phyloP scores from a whole-genome alignment of 1,284 basidiomycete species.

The Trichosporon coremiiforme region DNA sequence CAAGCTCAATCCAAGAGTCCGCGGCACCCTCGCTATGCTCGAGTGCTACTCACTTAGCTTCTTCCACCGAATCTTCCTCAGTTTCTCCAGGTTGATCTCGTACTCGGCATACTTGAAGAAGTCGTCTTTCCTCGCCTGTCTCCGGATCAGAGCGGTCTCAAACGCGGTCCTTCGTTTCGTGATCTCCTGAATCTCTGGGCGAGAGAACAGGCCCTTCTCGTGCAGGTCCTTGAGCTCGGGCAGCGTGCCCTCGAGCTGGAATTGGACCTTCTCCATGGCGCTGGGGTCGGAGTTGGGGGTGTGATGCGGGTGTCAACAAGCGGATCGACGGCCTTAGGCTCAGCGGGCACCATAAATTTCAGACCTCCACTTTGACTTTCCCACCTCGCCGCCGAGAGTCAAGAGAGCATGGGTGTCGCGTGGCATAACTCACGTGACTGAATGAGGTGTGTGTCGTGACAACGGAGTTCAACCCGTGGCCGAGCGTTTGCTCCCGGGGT shows the following conservation, averaged over 20 bases:
- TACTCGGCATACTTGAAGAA: constrained; percentile 89
- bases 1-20: no score
- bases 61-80: constrained; percentile 72
- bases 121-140: constrained; percentile 81
- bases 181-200: constrained; percentile 75
- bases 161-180: constrained; percentile 80
- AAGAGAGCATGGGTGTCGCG: no score
- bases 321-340: neutral
- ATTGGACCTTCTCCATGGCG: constrained; percentile 88
- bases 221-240: constrained; percentile 92
- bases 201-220: constrained; percentile 75
- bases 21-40: neutral
- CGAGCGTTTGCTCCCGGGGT: neutral
- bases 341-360: neutral
- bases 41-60: constrained; percentile 65
- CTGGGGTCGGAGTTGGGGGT: neutral
- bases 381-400: no score
- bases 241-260: constrained; percentile 94
- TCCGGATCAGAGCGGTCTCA: constrained; percentile 79
- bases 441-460: no score
- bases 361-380: no score
- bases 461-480: no score
- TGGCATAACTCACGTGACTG: neutral
- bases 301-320: neutral
- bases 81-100: constrained; percentile 82